Base-by-base conservation (phyloP, 495 filamentous ascomycete genomes). In the Penicillium turbatum region DNA sequence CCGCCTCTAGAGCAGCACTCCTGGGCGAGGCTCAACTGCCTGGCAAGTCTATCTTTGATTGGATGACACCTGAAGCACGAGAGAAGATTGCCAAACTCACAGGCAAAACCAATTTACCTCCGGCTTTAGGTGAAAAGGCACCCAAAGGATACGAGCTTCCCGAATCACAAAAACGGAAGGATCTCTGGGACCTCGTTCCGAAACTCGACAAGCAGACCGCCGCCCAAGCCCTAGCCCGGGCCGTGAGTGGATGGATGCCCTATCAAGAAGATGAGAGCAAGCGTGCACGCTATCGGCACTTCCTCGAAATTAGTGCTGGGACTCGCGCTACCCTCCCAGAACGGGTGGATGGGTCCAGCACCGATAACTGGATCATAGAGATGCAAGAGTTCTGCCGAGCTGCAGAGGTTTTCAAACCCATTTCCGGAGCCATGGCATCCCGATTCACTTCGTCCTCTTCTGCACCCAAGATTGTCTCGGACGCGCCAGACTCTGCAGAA, bases 31-130 rank as follows among this genome's bases (percentile, higher is more conserved):
- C 81, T 26, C 82, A 85, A 37, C 74, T 98, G 1, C 92, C 91
- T 4, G 87, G 89, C 9, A 96, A 97, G 68, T 97, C 93, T 1
- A 85, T 98, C 31, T 98, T 97, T 66, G 91, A 97, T 67, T 97
- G 86, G 73, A 82, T 98, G 70, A 87, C 89, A 0, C 80, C 91
- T 1, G 82, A 87, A 35, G 84, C 89, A 7, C 84, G 93, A 57
- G 86, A 89, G 40, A 82, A 83, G 19, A 80, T 98, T 54, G 89
- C 78, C 13, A 77, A 84, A 42, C 83, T 83, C 3, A 90, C 90
- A 8, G 90, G 90, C 1, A 89, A 85, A 42, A 64, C 69, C 12
- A 82, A 92, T 60, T 78, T 98, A 10, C 93, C 93, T 1, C 82
- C 82, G 7, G 93, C 85, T 5, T 71, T 84, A 12, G 80, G 87